Conservation (phyloP, 2,329 filamentous ascomycete species). For the Apiospora saccharicola region DNA sequence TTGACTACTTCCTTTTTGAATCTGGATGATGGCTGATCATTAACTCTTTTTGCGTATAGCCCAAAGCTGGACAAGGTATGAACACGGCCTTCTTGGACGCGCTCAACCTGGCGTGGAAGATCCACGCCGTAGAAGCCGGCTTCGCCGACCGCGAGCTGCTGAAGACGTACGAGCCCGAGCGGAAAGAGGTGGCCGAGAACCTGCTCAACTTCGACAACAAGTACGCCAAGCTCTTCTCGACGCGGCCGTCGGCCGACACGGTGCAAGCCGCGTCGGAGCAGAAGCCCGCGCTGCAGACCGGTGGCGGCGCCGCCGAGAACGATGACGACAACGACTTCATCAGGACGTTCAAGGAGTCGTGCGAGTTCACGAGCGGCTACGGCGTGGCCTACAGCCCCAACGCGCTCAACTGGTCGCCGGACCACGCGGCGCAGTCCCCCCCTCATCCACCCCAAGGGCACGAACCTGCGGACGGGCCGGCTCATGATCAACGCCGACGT, state of each 20-base stretch:
- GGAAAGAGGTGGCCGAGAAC: constrained; percentile 83
- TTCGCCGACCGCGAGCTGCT: constrained; percentile 79
- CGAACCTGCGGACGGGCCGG: constrained; percentile 75
- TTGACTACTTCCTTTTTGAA: no score
- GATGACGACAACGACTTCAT: constrained; percentile 79
- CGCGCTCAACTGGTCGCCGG: constrained; percentile 80
- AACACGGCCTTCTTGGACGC: constrained; percentile 83
- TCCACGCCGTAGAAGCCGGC: constrained; percentile 86
- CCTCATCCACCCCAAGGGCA: constrained; percentile 71
- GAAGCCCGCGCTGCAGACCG: constrained; percentile 33
- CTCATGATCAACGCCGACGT: constrained; percentile 82
- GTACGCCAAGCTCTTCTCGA: constrained; percentile 90
- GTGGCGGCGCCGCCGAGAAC: constrained; percentile 63
- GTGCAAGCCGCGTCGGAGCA: constrained; percentile 69
- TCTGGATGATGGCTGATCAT: no score
- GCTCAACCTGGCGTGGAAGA: constrained; percentile 94
- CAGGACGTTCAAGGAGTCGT: constrained; percentile 87
- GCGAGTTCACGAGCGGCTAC: constrained; percentile 92
- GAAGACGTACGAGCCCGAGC: constrained; percentile 85
- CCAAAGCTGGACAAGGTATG: constrained; percentile 82
- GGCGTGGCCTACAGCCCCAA: constrained; percentile 88
- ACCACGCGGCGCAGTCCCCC: constrained; percentile 75
- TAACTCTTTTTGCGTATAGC: constrained; percentile 56
- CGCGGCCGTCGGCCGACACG: constrained; percentile 76
- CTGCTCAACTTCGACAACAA: constrained; percentile 86